Evolutionary conservation across 1,284 basidiomycete genomes (phyloP), one percentile per base, ranked within the genome.

Genomic region (Heterobasidion occidentale): DNA sequence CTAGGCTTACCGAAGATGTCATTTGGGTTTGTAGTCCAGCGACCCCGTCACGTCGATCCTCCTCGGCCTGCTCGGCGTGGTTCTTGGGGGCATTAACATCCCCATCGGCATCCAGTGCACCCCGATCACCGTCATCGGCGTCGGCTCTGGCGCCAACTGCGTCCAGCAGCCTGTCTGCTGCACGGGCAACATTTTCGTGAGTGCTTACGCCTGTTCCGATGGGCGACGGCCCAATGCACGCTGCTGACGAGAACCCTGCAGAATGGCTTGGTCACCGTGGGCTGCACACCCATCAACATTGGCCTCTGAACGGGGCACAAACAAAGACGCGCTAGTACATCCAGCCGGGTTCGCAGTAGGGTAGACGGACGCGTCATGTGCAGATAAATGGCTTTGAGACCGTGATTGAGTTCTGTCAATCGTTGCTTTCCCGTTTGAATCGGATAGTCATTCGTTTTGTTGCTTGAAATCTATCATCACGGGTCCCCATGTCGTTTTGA

Each of bases 201-300:
- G 59, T 58, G 45, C 9, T 50, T n/a, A 34, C 7, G 38, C 35
- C 3, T 11, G 46, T 12, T 34, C 42, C 12, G 7, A 12, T 42
- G n/a, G 14, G 7, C 14, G 14, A 7, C 27, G 27, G 27, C 27
- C 27, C 38, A 4, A 7, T 42, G 38, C 8, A 11, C 12, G n/a
- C 11, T 42, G 38, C n/a, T 42, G n/a, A 42, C n/a, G 3, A n/a
- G n/a, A 5, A 8, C n/a, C 9, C 20, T 46, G 1, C 49, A 72
- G 71, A 55, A 61, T 20, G 74, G 73, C 9, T 47, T 75, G 48
- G 67, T 75, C 60, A 64, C 65, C 44, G 72, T 74, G 59, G 74
- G 68, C 27, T 75, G 74, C 56, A 66, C 69, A 1, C 72, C 72
- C 19, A 70, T 74, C 56, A 71, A 67, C 55, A 67, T 74, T 53